A percentile compares a stretch with the other conserved stretches of the same genome.
These are phyloP conservation scores for Selaginella tamariscina DNA, from an alignment of 75 land plant genomes.

Conservation along the genomic window DNA sequence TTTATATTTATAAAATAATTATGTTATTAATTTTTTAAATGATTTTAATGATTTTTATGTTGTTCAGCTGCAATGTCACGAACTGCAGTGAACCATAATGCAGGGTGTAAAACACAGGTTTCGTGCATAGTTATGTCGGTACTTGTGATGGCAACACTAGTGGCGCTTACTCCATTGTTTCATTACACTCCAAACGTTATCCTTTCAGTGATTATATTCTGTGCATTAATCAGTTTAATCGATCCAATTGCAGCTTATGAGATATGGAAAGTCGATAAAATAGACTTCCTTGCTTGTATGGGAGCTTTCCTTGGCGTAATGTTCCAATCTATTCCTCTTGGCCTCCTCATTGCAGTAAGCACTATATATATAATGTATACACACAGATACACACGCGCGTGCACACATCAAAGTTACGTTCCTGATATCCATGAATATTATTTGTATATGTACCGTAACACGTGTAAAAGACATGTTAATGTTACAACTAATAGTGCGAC, in stretches of 20 bases:
- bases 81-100: constrained; percentile 71
- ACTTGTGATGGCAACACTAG: constrained; percentile 56
- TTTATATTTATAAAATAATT: no score
- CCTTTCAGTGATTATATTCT: constrained; percentile 53
- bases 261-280: constrained; percentile 62
- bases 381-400: no score
- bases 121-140: constrained; percentile 71
- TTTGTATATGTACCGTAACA: not conserved
- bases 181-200: constrained; percentile 70
- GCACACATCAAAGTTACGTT: no score
- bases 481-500: not conserved
- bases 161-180: constrained; percentile 65
- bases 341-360: constrained; percentile 56
- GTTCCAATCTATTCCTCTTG: constrained; percentile 49
- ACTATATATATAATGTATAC: no score
- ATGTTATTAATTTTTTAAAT: no score
- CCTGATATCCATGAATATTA: not conserved
- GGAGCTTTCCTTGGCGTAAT: constrained; percentile 71
- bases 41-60: no score
- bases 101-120: constrained; percentile 72
- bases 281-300: constrained; percentile 61
- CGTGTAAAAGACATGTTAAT: not conserved
- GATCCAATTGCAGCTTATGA: constrained; percentile 45
- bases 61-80: constrained; percentile 67
- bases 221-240: constrained; percentile 66